phyloP scores from a whole-genome alignment of 345 rosid species.

The Arabidopsis arenosa region DNA sequence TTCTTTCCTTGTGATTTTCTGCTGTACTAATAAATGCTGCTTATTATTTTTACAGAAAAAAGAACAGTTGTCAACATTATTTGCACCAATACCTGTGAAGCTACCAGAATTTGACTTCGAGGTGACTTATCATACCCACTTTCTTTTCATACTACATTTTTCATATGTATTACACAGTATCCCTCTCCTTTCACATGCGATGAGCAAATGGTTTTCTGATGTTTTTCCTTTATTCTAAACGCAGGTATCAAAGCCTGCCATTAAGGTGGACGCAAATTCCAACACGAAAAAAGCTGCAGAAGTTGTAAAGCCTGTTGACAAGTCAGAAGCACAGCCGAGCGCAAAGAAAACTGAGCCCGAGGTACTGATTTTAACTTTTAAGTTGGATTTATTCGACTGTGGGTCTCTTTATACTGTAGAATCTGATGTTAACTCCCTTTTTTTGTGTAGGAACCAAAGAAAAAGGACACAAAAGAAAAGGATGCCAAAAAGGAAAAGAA shows the following conservation, averaged over 20 bases:
- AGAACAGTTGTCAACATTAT: conserved; percentile 55
- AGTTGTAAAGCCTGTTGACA: conserved; percentile 51
- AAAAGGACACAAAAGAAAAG: conserved; percentile 55
- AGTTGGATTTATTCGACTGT: conserved; percentile 5
- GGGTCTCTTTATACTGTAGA: conserved; percentile 12
- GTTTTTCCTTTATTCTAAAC: conserved; percentile 33
- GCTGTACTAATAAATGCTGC: neutral
- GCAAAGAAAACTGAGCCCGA: conserved; percentile 54
- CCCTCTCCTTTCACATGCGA: neutral
- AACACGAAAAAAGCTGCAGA: conserved; percentile 53
- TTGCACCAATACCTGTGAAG: conserved; percentile 58
- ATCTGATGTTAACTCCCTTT: neutral
- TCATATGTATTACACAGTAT: conserved; percentile 1
- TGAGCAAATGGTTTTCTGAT: conserved; percentile 20
- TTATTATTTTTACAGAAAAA: conserved; percentile 52
- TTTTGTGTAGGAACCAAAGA: conserved; percentile 49
- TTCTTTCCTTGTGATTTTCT: neutral
- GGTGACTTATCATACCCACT: conserved; percentile 46
- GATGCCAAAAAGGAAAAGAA: conserved; percentile 69
- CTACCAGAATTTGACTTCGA: conserved; percentile 64
- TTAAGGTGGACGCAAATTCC: conserved; percentile 55
- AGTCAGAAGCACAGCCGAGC: conserved; percentile 49
- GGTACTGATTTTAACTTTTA: conserved; percentile 44
- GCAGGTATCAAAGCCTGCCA: conserved; percentile 48
- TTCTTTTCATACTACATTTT: neutral